Percentiles rank a stretch among this genome's conserved stretches.
phyloP scores from a whole-genome alignment of 192 early-diverging fungal genomes.

The Backusella macrospora region DNA sequence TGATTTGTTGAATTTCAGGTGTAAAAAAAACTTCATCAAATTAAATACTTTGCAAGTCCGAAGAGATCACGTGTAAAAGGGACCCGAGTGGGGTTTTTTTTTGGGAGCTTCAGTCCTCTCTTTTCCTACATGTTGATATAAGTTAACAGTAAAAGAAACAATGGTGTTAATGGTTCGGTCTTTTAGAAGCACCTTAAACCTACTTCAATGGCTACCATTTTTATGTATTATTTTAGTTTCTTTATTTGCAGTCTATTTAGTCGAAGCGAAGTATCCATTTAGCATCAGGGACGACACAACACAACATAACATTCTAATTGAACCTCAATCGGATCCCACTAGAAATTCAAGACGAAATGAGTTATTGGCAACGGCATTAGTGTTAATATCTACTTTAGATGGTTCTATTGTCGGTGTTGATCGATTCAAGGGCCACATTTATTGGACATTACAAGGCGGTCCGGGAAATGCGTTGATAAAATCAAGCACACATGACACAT shows the following conservation, averaged over 20 bases:
- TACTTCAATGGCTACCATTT: conserved; percentile 3
- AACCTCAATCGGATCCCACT: neutral
- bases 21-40: no score
- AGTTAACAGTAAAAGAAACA: neutral
- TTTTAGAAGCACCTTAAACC: conserved; percentile 13
- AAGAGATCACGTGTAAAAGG: no score
- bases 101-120: neutral
- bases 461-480: conserved; percentile 48
- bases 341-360: conserved; percentile 3
- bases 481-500: conserved; percentile 17
- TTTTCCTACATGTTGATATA: neutral
- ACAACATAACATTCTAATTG: neutral
- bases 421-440: conserved; percentile 49
- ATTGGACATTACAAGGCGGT: conserved; percentile 63
- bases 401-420: conserved; percentile 70
- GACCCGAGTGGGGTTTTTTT: neutral
- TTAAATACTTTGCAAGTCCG: no score
- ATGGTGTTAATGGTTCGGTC: conserved; percentile 25
- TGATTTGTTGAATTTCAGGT: no score
- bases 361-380: conserved; percentile 27
- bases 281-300: neutral
- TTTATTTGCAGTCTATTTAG: conserved; percentile 14
- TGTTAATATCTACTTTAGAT: conserved; percentile 75
- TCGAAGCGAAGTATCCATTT: conserved; percentile 1
- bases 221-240: conserved; percentile 7